Percentiles rank a stretch among this genome's conserved stretches.
phyloP scores from a whole-genome alignment of 139 green algal genomes.

The Picochlorum sp. region DNA sequence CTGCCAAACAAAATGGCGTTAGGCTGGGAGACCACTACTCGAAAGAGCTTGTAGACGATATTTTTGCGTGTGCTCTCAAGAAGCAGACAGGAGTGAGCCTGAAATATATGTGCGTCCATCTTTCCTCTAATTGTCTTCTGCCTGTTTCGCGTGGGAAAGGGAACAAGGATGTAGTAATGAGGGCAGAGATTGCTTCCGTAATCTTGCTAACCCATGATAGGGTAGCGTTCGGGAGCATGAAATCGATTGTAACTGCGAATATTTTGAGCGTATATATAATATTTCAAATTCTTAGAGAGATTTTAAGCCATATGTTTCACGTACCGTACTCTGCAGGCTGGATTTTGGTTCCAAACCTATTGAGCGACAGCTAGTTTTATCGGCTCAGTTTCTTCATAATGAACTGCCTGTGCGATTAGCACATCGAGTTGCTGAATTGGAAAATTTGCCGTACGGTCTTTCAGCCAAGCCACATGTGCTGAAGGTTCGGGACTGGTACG shows the following conservation, averaged over 20 bases:
- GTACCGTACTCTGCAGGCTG: slow-evolving; percentile 56
- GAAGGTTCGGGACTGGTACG: slow-evolving; percentile 97
- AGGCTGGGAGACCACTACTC: slow-evolving; percentile 2
- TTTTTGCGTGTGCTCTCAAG: slow-evolving; percentile 78
- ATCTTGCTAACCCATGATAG: no score
- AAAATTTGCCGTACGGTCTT: slow-evolving; percentile 94
- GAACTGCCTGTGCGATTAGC: slow-evolving; percentile 91
- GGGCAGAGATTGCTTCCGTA: no score
- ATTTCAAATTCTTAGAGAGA: no score
- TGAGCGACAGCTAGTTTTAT: slow-evolving; percentile 82
- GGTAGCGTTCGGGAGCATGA: no score
- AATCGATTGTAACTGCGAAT: no score
- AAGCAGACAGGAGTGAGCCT: slow-evolving; percentile 95
- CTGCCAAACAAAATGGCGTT: slow-evolving; percentile 5
- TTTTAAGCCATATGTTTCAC: background rate
- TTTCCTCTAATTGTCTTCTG: background rate
- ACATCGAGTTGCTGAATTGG: slow-evolving; percentile 90
- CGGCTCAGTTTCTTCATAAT: slow-evolving; percentile 94
- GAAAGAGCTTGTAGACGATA: slow-evolving; percentile 68
- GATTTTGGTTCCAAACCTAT: slow-evolving; percentile 91
- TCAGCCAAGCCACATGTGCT: slow-evolving; percentile 77
- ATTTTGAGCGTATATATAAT: no score
- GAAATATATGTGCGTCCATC: slow-evolving; percentile 59
- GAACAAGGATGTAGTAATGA: no score
- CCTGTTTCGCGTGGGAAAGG: background rate